Conservation (phyloP, 2,329 filamentous ascomycete genomes). For the Helicocarpus griseus region DNA sequence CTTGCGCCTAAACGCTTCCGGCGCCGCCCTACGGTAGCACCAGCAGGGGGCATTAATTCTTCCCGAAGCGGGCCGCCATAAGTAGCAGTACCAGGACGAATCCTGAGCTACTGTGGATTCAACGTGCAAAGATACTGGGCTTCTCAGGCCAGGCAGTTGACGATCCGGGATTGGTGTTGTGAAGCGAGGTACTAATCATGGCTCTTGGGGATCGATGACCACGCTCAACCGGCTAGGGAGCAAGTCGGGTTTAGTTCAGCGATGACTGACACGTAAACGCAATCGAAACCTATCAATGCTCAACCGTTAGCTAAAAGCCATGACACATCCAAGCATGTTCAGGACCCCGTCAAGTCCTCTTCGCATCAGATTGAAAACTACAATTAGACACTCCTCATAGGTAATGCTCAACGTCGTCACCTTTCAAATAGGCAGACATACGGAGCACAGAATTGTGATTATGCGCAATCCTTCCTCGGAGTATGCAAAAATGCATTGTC, state of each 20-base stretch:
- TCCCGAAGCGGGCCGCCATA: too few species aligned
- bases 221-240: neutral
- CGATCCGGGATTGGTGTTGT: neutral
- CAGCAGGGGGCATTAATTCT: too few species aligned
- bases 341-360: neutral
- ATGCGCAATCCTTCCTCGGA: neutral
- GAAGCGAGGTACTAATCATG: neutral
- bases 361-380: slow-evolving; percentile 37
- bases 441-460: slow-evolving; percentile 11
- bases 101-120: neutral
- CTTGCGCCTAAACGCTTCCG: neutral
- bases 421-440: slow-evolving; percentile 12
- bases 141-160: neutral
- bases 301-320: neutral
- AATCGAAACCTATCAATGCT: neutral
- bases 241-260: neutral
- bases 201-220: neutral
- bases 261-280: neutral
- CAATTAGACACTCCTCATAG: slow-evolving; percentile 28
- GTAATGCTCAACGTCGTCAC: slow-evolving; percentile 25
- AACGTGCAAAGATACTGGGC: neutral
- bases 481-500: slow-evolving; percentile 4
- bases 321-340: neutral
- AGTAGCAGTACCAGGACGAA: neutral
- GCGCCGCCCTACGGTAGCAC: too few species aligned